Conservation (phyloP, 1,284 basidiomycete genomes). For the Malassezia restricta region DNA sequence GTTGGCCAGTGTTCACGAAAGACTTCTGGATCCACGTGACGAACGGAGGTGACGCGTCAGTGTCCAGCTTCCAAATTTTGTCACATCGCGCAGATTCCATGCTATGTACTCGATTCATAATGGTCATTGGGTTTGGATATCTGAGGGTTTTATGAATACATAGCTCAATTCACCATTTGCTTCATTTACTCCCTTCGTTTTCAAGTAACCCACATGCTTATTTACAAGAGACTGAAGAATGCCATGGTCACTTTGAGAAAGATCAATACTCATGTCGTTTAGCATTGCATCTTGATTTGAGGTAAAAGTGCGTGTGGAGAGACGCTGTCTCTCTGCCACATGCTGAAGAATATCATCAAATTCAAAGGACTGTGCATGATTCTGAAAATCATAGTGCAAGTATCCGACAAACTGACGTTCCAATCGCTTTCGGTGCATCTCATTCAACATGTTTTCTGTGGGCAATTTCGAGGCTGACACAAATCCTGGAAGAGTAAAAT, state of each 20-base stretch:
- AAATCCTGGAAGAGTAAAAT: background rate
- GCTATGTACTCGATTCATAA: no score
- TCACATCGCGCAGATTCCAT: no score
- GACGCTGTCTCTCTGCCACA: background rate
- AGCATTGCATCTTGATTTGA: background rate
- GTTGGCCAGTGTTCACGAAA: no score
- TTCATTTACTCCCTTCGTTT: background rate
- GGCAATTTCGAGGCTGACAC: conserved; percentile 8
- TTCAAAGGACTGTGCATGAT: background rate
- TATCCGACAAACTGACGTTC: conserved; percentile 3
- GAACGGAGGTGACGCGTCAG: no score
- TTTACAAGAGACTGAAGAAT: background rate
- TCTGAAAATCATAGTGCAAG: conserved; percentile 9
- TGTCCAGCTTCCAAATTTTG: no score
- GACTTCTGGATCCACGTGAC: no score
- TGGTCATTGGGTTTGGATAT: no score
- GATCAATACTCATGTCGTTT: background rate
- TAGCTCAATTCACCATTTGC: conserved; percentile 1
- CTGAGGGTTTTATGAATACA: conserved; percentile 8
- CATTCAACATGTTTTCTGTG: background rate
- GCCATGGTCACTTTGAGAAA: background rate
- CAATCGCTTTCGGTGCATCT: conserved; percentile 3
- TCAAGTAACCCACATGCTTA: background rate
- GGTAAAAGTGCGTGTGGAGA: background rate
- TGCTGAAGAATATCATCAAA: background rate